Evolutionary conservation across 75 land plant genomes (phyloP), one percentile per base, ranked within the genome.

Genomic region (Pinus tabuliformis): DNA sequence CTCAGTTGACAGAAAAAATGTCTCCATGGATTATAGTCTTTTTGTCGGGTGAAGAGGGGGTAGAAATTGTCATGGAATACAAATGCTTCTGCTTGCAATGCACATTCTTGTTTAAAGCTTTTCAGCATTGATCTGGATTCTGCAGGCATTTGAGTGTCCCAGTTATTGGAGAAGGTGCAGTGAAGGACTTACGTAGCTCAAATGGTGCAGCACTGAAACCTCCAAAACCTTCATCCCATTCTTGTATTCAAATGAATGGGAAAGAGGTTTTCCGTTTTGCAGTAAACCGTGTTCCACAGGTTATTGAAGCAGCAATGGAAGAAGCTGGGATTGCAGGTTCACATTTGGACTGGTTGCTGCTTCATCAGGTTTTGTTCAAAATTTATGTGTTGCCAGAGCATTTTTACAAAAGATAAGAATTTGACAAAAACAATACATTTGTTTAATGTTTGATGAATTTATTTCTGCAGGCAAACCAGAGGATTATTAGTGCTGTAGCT

Each of bases 221-320:
- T 12, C 98, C 91, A 17, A 81, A 37, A 26, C 77, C 52, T 21
- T 78, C 90, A 45, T 86, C 95, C 5, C 87, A 85, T 73, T 83
- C 90, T 26, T 90, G 84, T 59, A 73, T 96, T 21, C 89, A 94
- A 59, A 96, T 96, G 99, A 96, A 94, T 80, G 99, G 99, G n/a
- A 89, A 90, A 76, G 99, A 96, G 79, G 99, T 96, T 11, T 96
- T 96, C 76, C 87, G 91, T 16, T 96, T 96, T 85, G 95, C 98
- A 66, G 91, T 84, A 6, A 91, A 86, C 1, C 78, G 85, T 74
- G 99, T 96, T 65, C 97, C 97, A 39, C 89, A 83, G 62, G 85
- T 90, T 16, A 83, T 94, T n/a, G 97, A 96, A 78, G 78, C 83
- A 39, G 86, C 99, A 26, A 83, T 96, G 54, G 68, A 87, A 81